These are phyloP conservation scores for Euryodendron excelsum DNA, from an alignment of 148 eudicot species.

Conservation along the genomic window DNA sequence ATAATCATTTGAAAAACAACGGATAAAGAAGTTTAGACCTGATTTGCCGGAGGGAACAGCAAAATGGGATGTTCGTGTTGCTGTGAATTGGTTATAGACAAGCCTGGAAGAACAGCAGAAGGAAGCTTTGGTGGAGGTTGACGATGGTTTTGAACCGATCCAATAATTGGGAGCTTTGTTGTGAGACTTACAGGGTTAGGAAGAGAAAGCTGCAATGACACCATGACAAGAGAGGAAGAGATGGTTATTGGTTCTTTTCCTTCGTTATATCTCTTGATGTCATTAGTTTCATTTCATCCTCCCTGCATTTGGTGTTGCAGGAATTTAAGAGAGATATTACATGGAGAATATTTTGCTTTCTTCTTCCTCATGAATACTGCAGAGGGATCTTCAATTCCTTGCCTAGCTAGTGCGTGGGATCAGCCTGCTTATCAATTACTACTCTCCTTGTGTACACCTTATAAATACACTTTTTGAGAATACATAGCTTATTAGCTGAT, in stretches of 20 bases:
- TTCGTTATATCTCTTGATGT: slow-evolving; percentile 8
- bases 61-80: slow-evolving; percentile 28
- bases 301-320: slow-evolving; percentile 1
- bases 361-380: slow-evolving; percentile 28
- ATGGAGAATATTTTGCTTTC: slow-evolving; percentile 46
- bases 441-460: neutral
- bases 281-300: neutral
- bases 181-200: slow-evolving; percentile 21
- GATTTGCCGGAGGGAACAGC: slow-evolving; percentile 44
- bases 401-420: slow-evolving; percentile 3
- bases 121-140: slow-evolving; percentile 21
- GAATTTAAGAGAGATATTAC: slow-evolving; percentile 11
- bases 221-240: slow-evolving; percentile 25
- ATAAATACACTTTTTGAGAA: neutral
- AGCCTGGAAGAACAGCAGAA: slow-evolving; percentile 19
- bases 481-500: neutral
- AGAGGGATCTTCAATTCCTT: slow-evolving; percentile 16
- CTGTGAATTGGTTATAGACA: slow-evolving; percentile 23
- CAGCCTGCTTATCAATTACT: slow-evolving; percentile 9
- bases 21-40: slow-evolving; percentile 32
- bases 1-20: neutral
- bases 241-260: neutral
- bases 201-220: slow-evolving; percentile 28
- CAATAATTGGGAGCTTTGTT: slow-evolving; percentile 17
- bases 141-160: neutral